A percentile compares a stretch with the other conserved stretches of the same genome.
Conservation (phyloP, 345 rosid species). For the Anacardium occidentale region DNA sequence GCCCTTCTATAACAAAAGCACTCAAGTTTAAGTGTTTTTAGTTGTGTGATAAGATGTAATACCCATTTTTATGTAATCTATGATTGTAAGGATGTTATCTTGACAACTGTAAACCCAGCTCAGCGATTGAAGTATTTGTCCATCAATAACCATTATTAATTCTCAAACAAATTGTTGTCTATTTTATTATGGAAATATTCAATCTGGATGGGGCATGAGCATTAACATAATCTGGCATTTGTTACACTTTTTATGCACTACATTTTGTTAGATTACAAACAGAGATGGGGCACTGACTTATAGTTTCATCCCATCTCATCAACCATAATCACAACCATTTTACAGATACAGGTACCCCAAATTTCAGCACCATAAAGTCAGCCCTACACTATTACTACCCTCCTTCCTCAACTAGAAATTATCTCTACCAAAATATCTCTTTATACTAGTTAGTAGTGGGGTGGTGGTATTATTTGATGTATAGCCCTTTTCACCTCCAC, state of each 20-base stretch:
- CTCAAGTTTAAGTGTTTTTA: no score
- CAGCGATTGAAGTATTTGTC: no score
- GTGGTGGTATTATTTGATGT: conserved; percentile 64
- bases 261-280: neutral
- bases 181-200: neutral
- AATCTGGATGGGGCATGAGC: neutral
- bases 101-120: neutral
- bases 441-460: conserved; percentile 17
- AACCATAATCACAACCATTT: neutral
- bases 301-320: no score
- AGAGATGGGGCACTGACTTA: neutral
- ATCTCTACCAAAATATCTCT: neutral
- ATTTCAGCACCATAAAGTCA: neutral
- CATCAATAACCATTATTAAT: no score
- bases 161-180: no score
- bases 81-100: no score
- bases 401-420: no score
- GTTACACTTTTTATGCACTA: neutral
- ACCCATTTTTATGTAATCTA: no score
- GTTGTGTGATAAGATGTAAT: no score
- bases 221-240: neutral
- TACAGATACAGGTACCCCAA: neutral
- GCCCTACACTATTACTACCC: neutral
- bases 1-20: no score
- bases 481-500: conserved; percentile 86